These are phyloP conservation scores for Acacia concinna DNA, from an alignment of 331 rosid genomes.

Conservation along the genomic window DNA sequence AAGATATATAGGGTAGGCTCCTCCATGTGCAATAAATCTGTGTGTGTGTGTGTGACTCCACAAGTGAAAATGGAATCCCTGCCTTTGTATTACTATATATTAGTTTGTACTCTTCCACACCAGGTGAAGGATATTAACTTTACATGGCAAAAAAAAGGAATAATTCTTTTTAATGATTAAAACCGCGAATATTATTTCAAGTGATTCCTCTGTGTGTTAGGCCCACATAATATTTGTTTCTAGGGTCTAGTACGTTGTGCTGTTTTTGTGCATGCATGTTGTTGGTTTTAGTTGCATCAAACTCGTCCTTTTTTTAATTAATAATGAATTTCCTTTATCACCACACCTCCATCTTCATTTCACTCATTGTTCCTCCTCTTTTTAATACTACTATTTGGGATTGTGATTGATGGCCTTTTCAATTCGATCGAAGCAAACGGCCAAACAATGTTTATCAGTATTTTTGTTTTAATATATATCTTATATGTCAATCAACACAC, in stretches of 20 bases:
- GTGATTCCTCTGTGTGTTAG: too few species aligned
- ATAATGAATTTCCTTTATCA: conserved; percentile 7
- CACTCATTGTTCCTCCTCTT: background rate
- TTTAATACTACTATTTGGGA: conserved; percentile 23
- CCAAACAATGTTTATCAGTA: background rate
- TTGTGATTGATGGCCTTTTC: conserved; percentile 29
- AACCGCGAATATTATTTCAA: background rate
- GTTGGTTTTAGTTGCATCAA: conserved; percentile 43
- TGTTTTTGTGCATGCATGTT: conserved; percentile 23
- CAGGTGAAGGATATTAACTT: background rate
- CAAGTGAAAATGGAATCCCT: conserved; percentile 25
- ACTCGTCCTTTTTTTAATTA: conserved; percentile 28
- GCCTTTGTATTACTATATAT: background rate
- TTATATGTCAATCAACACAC: background rate
- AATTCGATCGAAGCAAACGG: conserved; percentile 21
- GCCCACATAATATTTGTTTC: background rate
- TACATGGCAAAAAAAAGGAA: background rate
- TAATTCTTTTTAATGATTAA: background rate
- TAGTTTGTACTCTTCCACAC: conserved; percentile 26
- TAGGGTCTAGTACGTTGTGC: too few species aligned
- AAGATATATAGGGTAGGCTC: conserved; percentile 10
- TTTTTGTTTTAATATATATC: background rate
- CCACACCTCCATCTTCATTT: conserved; percentile 22
- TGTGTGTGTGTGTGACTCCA: conserved; percentile 25
- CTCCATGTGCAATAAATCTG: conserved; percentile 38